Base-by-base conservation (phyloP, 768 basidiomycete genomes). In the Mycena rebaudengoi region DNA sequence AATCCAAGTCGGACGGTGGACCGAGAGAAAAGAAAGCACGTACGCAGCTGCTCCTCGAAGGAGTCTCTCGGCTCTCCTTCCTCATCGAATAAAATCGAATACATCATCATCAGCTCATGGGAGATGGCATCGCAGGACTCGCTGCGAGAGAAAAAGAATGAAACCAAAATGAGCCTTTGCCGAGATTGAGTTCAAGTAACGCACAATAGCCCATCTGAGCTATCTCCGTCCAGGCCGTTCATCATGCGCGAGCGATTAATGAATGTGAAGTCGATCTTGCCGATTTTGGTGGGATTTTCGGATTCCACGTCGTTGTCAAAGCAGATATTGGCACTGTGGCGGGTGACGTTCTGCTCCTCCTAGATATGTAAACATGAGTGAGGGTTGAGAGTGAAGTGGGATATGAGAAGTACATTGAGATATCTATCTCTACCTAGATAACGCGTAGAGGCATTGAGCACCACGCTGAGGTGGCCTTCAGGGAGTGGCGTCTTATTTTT, bases 271-370 rank as follows among this genome's bases (percentile, higher is more conserved):
- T 20, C 18, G 29, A 49, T 33, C 5, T 49, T 32, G 1, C 48
- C 48, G 18, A 49, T 32, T 12, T 49, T 49, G 3, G 8, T 30
- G 3, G 48, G 48, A 10, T 18, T 49, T 30, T 49, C 48, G 12
- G 48, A 49, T 1, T 49, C 48, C n/a, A 49, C 48, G 48, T 49
- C 30, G 29, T 18, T 20, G n/a, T 49, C 48, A 20, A 49, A 49
- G 48, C 48, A 49, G 48, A 49, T 49, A 20, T 33, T 12, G 29
- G 48, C 48, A 32, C 48, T 49, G 48, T 49, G 48, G n/a, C 30
- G 48, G 18, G 48, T 49, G 30, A 49, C 23, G 48, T 49, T 49
- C 23, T 49, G 48, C 48, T 49, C 48, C 18, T 49, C 48, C 48
- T 49, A 29, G n/a, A n/a, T n/a, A n/a, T n/a, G n/a, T n/a, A n/a